Evolutionary conservation across 805 yeast genomes (phyloP).

Genomic region (Grigorovia yakushimaensis): DNA sequence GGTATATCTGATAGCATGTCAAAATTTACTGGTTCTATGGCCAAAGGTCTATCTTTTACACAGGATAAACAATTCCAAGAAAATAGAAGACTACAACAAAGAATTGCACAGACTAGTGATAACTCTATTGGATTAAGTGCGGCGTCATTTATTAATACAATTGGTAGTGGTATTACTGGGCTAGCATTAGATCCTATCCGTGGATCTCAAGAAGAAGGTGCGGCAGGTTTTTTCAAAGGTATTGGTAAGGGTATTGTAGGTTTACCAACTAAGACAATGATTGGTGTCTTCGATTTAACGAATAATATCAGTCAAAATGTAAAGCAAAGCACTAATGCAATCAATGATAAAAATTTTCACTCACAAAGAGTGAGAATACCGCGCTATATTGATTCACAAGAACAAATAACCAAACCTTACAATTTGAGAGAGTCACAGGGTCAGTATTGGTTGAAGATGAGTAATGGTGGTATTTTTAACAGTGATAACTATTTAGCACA

Average conservation of each 20-base stretch:
- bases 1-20: slow-evolving; percentile 92
- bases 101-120: slow-evolving; percentile 31
- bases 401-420: slow-evolving; percentile 66
- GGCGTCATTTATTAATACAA: slow-evolving; percentile 73
- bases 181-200: slow-evolving; percentile 83
- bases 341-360: slow-evolving; percentile 35
- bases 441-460: slow-evolving; percentile 78
- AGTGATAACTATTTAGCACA: slow-evolving; percentile 79
- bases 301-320: slow-evolving; percentile 91
- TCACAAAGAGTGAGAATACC: slow-evolving; percentile 36
- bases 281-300: slow-evolving; percentile 88
- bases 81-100: slow-evolving; percentile 60
- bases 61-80: slow-evolving; percentile 81
- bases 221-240: slow-evolving; percentile 88
- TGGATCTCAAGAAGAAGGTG: slow-evolving; percentile 84
- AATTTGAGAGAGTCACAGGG: slow-evolving; percentile 85
- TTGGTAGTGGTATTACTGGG: slow-evolving; percentile 83
- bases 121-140: slow-evolving; percentile 84
- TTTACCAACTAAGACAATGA: slow-evolving; percentile 91
- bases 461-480: slow-evolving; percentile 69
- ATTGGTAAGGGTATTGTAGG: slow-evolving; percentile 93
- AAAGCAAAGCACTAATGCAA: slow-evolving; percentile 81
- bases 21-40: slow-evolving; percentile 84
- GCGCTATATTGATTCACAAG: slow-evolving; percentile 53
- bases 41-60: slow-evolving; percentile 87